Evolutionary conservation across 371 early-diverging fungal genomes (phyloP), one percentile per base, ranked within the genome.

Genomic region (Umbelopsis sp.): DNA sequence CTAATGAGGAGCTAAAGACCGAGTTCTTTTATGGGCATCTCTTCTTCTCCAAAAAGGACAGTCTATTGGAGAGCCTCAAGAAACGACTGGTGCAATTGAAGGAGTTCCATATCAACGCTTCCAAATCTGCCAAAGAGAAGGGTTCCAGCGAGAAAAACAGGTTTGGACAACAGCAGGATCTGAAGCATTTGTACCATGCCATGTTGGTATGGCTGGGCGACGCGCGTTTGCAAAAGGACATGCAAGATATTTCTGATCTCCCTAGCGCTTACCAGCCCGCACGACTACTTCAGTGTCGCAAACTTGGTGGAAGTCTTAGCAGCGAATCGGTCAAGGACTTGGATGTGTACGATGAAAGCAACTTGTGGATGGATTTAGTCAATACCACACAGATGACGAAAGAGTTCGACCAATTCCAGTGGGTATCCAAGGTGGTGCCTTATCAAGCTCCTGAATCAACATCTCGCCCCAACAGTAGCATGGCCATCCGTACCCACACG

Each of bases 171-270:
- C 67, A n/a, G 38, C 18, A 16, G 32, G n/a, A 46, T 29, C 45
- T n/a, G 63, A 81, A 81, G n/a, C 80, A 81, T 24, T 48, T 84
- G 3, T 87, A 81, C 63, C 83, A 88, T 68, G 85, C 89, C 24
- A 85, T 88, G 73, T 82, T 83, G 75, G 75, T 88, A 11, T 91
- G 92, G 92, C 76, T 91, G 11, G 83, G 81, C 25, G 82, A 89
- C 29, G 73, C 75, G 0, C 74, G 80, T 25, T 62, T 87, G 8
- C 52, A 79, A 16, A 70, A 73, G 8, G 37, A 76, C 0, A 76
- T 74, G 7, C 65, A 77, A 24, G 73, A 76, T 24, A 66, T 80
- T 2, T 65, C 68, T 6, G 63, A 67, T n/a, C 71, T 88, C n/a
- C 85, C 86, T 1, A 66, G 74, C 37, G 79, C 85, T 44, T 75